phyloP scores from a whole-genome alignment of 2,329 filamentous ascomycete genomes.

The Colletotrichum paranaense region DNA sequence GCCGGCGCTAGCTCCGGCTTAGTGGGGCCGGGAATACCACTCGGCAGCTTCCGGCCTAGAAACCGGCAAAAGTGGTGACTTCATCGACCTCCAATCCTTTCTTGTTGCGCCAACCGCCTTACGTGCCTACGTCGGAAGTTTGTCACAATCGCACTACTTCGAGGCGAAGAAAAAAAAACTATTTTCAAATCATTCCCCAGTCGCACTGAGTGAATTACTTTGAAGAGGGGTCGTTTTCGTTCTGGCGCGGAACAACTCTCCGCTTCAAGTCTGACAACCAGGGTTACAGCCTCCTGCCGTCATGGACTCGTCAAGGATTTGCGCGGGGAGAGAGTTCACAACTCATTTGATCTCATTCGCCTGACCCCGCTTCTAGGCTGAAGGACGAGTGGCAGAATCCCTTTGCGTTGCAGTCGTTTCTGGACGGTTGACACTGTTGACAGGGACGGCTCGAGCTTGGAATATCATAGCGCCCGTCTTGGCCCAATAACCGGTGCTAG shows the following conservation, averaged over 20 bases:
- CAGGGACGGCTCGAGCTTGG: slow-evolving; percentile 1
- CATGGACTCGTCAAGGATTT: slow-evolving; percentile 15
- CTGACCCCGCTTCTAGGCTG: background rate
- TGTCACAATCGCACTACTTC: background rate
- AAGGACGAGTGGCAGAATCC: background rate
- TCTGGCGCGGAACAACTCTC: background rate
- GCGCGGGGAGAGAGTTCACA: background rate
- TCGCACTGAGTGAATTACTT: background rate
- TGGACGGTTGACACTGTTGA: background rate
- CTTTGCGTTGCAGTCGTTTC: background rate
- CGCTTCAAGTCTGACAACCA: background rate
- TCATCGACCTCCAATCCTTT: slow-evolving; percentile 25
- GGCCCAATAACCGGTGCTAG: background rate
- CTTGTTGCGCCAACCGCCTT: background rate
- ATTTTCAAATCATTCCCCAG: background rate
- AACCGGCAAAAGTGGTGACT: slow-evolving; percentile 32
- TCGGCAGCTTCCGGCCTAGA: slow-evolving; percentile 11
- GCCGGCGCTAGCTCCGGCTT: slow-evolving; percentile 27
- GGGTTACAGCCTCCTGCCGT: slow-evolving; percentile 1
- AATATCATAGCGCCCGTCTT: slow-evolving; percentile 1
- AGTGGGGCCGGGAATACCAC: slow-evolving; percentile 30
- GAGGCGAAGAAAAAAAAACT: background rate
- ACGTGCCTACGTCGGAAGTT: background rate
- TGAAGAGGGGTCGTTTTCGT: background rate
- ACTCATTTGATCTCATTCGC: background rate